Percentiles rank a stretch among this genome's conserved stretches.
phyloP scores from a whole-genome alignment of 257 asterid species.

The Jacaranda copaia region DNA sequence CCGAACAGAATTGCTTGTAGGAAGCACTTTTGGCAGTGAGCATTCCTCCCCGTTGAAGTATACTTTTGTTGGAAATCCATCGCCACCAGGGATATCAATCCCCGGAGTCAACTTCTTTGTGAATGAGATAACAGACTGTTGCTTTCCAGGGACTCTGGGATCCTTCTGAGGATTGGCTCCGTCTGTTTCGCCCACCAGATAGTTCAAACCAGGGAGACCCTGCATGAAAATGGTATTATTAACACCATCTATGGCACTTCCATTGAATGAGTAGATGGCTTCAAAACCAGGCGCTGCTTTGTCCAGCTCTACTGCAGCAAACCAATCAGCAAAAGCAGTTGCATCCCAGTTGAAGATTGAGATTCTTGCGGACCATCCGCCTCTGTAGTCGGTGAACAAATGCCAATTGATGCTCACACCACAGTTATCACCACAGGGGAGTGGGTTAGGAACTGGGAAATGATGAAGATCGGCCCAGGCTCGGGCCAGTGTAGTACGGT shows the following conservation, averaged over 20 bases:
- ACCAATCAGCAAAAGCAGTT: conserved; percentile 73
- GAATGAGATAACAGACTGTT: conserved; percentile 92
- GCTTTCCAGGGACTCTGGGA: conserved; percentile 83
- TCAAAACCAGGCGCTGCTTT: conserved; percentile 74
- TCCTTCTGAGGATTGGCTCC: conserved; percentile 60
- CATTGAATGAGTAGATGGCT: conserved; percentile 83
- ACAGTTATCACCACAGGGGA: conserved; percentile 86
- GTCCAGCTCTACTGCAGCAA: conserved; percentile 73
- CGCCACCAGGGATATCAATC: conserved; percentile 66
- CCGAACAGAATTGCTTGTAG: conserved; percentile 52
- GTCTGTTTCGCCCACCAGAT: conserved; percentile 74
- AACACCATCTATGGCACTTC: conserved; percentile 55
- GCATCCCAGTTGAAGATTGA: conserved; percentile 95
- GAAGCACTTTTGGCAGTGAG: conserved; percentile 68
- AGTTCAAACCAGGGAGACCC: conserved; percentile 78
- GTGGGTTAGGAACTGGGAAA: conserved; percentile 66
- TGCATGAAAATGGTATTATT: conserved; percentile 87
- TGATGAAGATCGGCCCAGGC: conserved; percentile 88
- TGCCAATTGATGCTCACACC: conserved; percentile 97
- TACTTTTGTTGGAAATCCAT: conserved; percentile 87
- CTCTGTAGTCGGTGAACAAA: conserved; percentile 73
- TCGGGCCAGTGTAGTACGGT: conserved; percentile 56
- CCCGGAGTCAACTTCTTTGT: conserved; percentile 78
- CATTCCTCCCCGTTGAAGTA: conserved; percentile 97
- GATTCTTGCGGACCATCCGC: conserved; percentile 93